Percentiles rank a stretch among this genome's conserved stretches.
Conservation (phyloP, 768 basidiomycete species). For the Galerina sulciceps region DNA sequence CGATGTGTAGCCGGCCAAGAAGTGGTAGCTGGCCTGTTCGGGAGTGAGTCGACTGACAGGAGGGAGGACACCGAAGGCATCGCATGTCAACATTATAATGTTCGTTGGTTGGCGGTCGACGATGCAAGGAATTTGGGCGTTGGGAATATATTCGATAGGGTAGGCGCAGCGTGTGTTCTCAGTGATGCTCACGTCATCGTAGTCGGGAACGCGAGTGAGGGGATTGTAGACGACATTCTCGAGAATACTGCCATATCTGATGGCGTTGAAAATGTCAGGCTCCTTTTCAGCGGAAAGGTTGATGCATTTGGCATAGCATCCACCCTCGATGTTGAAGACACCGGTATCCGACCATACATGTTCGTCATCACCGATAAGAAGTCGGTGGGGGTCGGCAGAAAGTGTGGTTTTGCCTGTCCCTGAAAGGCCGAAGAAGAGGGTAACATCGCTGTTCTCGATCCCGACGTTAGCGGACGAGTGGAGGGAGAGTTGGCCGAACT, state of each 20-base stretch:
- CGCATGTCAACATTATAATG: conserved; percentile 97
- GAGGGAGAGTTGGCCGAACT: conserved; percentile 95
- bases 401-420: conserved; percentile 99
- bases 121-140: conserved; percentile 91
- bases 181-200: conserved; percentile 95
- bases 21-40: conserved; percentile 97
- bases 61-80: conserved; percentile 97
- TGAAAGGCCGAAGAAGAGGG: conserved; percentile 97
- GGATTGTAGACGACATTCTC: conserved; percentile 99
- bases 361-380: conserved; percentile 98
- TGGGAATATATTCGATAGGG: conserved; percentile 96
- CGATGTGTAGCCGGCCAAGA: conserved; percentile 96
- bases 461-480: conserved; percentile 99
- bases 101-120: conserved; percentile 89
- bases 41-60: conserved; percentile 92
- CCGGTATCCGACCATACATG: conserved; percentile 99
- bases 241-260: conserved; percentile 94
- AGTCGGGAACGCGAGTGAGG: conserved; percentile 80
- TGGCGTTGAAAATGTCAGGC: conserved; percentile 96
- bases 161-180: conserved; percentile 99
- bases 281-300: conserved; percentile 98
- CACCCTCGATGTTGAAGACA: conserved; percentile 99
- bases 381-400: conserved; percentile 92
- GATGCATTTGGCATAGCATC: conserved; percentile 98
- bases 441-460: conserved; percentile 86